A percentile compares a stretch with the other conserved stretches of the same genome.
phyloP scores from a whole-genome alignment of 768 basidiomycete genomes.

The Boletellus emodensis region DNA sequence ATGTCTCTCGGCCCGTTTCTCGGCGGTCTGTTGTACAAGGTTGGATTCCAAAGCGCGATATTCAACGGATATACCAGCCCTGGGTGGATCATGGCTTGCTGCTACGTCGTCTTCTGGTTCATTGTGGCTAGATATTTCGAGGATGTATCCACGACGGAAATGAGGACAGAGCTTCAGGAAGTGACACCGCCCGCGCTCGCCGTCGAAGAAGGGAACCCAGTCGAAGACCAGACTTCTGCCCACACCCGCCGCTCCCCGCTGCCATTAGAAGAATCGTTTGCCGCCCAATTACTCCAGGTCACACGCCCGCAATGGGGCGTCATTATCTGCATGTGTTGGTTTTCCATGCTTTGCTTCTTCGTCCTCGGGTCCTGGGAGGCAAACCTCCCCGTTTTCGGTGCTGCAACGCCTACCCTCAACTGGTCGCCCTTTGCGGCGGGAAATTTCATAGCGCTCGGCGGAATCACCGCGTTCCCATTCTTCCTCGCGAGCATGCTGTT shows the following conservation, averaged over 20 bases:
- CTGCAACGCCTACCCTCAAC: slow-evolving; percentile 37
- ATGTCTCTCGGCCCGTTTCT: slow-evolving; percentile 62
- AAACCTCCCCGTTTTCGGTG: slow-evolving; percentile 61
- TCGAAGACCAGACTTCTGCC: not conserved
- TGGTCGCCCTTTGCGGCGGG: slow-evolving; percentile 63
- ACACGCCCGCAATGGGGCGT: slow-evolving; percentile 46
- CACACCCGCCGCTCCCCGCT: not conserved
- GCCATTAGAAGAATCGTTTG: slow-evolving; percentile 5
- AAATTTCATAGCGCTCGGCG: slow-evolving; percentile 69
- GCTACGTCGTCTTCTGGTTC: slow-evolving; percentile 53
- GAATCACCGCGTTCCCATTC: slow-evolving; percentile 60
- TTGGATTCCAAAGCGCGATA: slow-evolving; percentile 50
- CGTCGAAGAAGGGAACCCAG: slow-evolving; percentile 3
- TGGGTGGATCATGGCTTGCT: slow-evolving; percentile 57
- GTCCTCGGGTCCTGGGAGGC: slow-evolving; percentile 67
- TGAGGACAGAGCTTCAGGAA: slow-evolving; percentile 8
- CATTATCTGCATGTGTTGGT: slow-evolving; percentile 64
- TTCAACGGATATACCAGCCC: slow-evolving; percentile 71
- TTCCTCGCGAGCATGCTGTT: slow-evolving; percentile 57
- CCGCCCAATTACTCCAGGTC: slow-evolving; percentile 11
- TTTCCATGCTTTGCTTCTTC: slow-evolving; percentile 66
- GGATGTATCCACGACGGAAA: slow-evolving; percentile 32
- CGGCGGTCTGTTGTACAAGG: slow-evolving; percentile 57
- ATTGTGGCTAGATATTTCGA: slow-evolving; percentile 36
- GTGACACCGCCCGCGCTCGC: not conserved